Evolutionary conservation across 139 green algal species (phyloP).

Genomic region (Chlamydomonas asymmetrica): DNA sequence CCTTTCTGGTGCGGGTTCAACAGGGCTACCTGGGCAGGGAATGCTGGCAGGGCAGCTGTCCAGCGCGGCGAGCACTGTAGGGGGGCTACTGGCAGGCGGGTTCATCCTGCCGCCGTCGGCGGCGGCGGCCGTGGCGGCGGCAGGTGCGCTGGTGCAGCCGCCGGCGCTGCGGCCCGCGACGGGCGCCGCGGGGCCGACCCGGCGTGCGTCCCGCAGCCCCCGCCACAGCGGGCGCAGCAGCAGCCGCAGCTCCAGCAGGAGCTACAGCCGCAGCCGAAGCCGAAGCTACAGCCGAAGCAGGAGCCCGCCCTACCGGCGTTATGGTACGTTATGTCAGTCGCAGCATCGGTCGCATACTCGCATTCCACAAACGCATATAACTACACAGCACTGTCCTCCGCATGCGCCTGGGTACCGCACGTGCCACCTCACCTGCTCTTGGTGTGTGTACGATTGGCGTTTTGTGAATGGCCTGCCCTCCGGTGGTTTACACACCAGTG

Average conservation of each 20-base stretch:
- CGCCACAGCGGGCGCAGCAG: constrained; percentile 3
- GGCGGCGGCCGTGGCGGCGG: background rate
- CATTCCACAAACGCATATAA: too few relatives aligned
- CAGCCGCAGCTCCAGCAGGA: constrained; percentile 19
- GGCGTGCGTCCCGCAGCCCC: background rate
- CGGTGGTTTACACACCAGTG: too few relatives aligned
- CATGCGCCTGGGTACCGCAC: background rate
- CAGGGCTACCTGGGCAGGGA: too few relatives aligned
- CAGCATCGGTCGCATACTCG: too few relatives aligned
- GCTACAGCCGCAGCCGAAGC: background rate
- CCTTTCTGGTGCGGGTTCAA: too few relatives aligned
- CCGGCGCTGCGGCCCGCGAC: background rate
- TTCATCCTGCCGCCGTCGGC: too few relatives aligned
- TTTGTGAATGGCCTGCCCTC: too few relatives aligned
- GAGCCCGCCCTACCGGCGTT: background rate
- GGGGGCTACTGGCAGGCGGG: too few relatives aligned
- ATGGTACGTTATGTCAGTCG: too few relatives aligned
- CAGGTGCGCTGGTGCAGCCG: constrained; percentile 11
- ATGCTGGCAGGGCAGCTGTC: too few relatives aligned
- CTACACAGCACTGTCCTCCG: too few relatives aligned
- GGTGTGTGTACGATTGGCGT: background rate
- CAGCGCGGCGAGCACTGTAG: too few relatives aligned
- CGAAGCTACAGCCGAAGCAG: constrained; percentile 18
- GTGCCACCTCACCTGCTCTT: background rate
- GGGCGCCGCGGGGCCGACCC: background rate